phyloP scores from a whole-genome alignment of 345 rosid genomes.

The Dovyalis caffra region DNA sequence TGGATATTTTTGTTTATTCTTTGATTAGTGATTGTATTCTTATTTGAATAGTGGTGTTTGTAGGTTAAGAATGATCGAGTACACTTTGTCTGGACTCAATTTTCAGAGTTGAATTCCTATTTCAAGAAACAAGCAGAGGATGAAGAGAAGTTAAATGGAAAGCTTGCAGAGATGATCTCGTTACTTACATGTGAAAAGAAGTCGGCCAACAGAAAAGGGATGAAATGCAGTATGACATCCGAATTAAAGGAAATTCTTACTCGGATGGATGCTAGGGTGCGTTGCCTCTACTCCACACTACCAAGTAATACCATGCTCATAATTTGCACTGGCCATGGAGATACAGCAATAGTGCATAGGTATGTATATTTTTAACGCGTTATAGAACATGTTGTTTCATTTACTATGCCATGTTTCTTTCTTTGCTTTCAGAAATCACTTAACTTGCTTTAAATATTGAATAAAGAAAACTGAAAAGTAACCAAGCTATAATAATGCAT shows the following conservation, averaged over 20 bases:
- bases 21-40: background rate
- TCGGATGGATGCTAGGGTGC: conserved; percentile 54
- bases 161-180: conserved; percentile 76
- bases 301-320: conserved; percentile 83
- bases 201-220: conserved; percentile 36
- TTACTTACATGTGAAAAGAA: conserved; percentile 67
- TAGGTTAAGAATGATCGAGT: conserved; percentile 67
- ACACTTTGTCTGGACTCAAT: conserved; percentile 87
- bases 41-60: conserved; percentile 16
- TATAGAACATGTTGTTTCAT: background rate
- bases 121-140: conserved; percentile 64
- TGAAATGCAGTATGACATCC: conserved; percentile 37
- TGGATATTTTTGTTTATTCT: background rate
- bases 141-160: conserved; percentile 53
- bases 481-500: background rate
- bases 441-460: background rate
- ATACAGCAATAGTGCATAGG: conserved; percentile 81
- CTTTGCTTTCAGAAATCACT: background rate
- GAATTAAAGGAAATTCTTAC: conserved; percentile 65
- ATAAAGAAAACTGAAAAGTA: background rate
- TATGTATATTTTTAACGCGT: conserved; percentile 16
- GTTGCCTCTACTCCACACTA: conserved; percentile 49
- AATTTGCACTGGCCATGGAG: conserved; percentile 97
- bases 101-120: conserved; percentile 73
- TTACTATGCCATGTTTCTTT: background rate